These are phyloP conservation scores for Solanum hybrid DNA, from an alignment of 305 asterid genomes.

Conservation along the genomic window DNA sequence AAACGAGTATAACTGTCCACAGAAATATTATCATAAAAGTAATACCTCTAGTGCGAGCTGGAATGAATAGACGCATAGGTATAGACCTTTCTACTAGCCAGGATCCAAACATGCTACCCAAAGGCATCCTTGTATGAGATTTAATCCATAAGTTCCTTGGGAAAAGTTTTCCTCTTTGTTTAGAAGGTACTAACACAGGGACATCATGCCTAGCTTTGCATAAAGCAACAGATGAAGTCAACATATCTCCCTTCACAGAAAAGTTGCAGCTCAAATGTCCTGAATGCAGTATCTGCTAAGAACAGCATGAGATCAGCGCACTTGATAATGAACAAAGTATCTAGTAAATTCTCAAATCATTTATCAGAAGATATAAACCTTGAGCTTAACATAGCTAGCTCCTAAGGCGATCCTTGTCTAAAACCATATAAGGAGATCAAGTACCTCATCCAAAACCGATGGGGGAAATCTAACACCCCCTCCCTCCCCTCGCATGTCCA, in stretches of 20 bases:
- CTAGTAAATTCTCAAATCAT: constrained; percentile 3
- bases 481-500: background rate
- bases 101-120: constrained; percentile 23
- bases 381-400: background rate
- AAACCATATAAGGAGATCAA: constrained; percentile 9
- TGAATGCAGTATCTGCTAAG: constrained; percentile 33
- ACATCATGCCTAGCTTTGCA: constrained; percentile 44
- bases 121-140: constrained; percentile 34
- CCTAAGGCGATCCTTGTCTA: background rate
- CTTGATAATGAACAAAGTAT: background rate
- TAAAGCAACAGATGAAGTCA: constrained; percentile 53
- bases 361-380: background rate
- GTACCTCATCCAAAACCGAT: background rate
- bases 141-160: constrained; percentile 21
- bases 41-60: constrained; percentile 49
- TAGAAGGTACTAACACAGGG: constrained; percentile 34
- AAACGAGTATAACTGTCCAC: background rate
- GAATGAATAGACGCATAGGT: constrained; percentile 17
- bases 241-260: constrained; percentile 51
- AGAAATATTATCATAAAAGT: constrained; percentile 9
- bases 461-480: background rate
- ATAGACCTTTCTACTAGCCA: constrained; percentile 28
- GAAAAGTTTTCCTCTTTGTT: constrained; percentile 27
- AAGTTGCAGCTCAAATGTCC: constrained; percentile 26
- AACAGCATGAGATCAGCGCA: background rate